Evolutionary conservation across 192 early-diverging fungal genomes (phyloP), one percentile per base, ranked within the genome.

Genomic region (Coemansia sp.): DNA sequence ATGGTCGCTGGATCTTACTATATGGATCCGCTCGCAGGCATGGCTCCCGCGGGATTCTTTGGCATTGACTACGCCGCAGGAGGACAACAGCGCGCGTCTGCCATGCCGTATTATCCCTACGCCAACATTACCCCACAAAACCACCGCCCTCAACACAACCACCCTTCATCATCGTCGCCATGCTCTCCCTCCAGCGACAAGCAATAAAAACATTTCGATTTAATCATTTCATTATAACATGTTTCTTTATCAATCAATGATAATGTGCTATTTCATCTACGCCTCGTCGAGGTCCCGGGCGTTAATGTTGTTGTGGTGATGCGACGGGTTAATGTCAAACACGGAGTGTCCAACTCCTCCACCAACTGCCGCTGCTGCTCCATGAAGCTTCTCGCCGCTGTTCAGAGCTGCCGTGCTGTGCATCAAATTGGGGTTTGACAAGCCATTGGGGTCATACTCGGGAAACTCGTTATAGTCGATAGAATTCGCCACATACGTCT

Each of bases 391-490:
- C 8, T 70, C 68, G 51, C 36, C 34, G 39, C 55, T 55, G 62
- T 62, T 63, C 5, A 62, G 50, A 10, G 48, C 48, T 0, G 68
- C 48, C 19, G 44, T 37, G 17, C 50, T 32, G 32, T 32, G 46
- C 5, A 44, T 4, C 29, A 62, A 41, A 1, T 70, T 50, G n/a
- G 68, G 27, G 50, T 55, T 19, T 3, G 67, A 69, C 25, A 57
- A 12, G 34, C 48, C 38, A 17, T 61, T 37, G 0, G 79, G 79
- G 41, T 82, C 79, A 62, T 73, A 82, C 21, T 82, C 79, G 21
- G 79, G 79, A 71, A 82, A 82, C 62, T 82, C 79, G 51, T 73
- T 82, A 25, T 82, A 82, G 55, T 82, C 75, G 32, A 82, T 64
- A 10, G 63, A 64, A 63, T 73, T 76, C 0, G 70, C 68, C 4